Base-by-base conservation (phyloP, 1,284 basidiomycete species). In the Lignosus rhinocerotis region DNA sequence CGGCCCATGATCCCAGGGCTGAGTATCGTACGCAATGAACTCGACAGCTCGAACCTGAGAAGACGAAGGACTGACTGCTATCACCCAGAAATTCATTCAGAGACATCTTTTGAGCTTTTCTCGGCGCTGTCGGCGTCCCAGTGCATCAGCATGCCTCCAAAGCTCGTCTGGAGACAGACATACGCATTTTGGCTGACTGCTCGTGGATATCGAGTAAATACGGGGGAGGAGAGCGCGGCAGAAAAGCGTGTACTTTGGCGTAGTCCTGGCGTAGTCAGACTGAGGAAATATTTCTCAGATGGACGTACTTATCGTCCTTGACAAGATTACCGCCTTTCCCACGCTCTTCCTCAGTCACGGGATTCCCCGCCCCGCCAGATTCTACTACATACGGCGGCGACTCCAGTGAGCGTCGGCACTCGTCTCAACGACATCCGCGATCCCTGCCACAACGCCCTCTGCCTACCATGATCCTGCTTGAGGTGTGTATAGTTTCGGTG, bases 1-100 rank as follows among this genome's bases (percentile, higher is more conserved):
- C 94, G n/a, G 95, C 94, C 94, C 94, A 97, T 70, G 92, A 94
- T 70, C 93, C 93, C 55, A 92, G 77, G 59, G 85, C 91, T 93
- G 19, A n/a, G 39, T 33, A 49, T 42, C 11, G 49, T 25, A 33
- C n/a, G 30, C n/a, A 4, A 42, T 59, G 50, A 61, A 55, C 25
- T 33, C 53, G 82, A 88, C 89, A 25, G 62, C 39, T 49, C 61
- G 56, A 43, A 49, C 43, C 64, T 62, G 51, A 60, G 43, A 51
- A 58, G 58, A 43, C 1, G 12, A 6, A 6, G 46, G 36, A 77
- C 88, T 73, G 66, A 93, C 93, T 72, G 66, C 73, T 82, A 75
- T 96, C 92, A 46, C 85, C 90, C 66, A 97, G 84, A 80, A 97
- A 97, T 75, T 91, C 92, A 76, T 87, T 88, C 63, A 97, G 78